Evolutionary conservation across 768 basidiomycete species (phyloP), one percentile per base, ranked within the genome.

Genomic region (Naganishia friedmannii): DNA sequence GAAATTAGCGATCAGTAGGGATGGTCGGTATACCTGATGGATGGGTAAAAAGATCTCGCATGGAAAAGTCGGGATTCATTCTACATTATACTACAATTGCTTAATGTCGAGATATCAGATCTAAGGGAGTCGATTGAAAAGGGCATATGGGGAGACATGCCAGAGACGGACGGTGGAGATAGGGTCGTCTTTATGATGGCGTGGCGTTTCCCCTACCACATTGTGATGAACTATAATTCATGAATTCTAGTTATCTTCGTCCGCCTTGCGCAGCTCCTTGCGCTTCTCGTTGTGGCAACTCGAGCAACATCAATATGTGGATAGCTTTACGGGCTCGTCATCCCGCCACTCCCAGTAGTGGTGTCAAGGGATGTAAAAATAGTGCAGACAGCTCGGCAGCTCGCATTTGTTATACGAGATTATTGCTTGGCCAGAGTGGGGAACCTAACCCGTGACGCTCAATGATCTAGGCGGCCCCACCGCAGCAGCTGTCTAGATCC

Each of bases 1-100:
- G 73, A 74, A 69, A 63, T 63, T 42, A 29, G 60, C n/a, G 39
- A 67, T 63, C 23, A 45, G 23, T 63, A 63, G 39, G 37, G 42
- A 6, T 42, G 15, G n/a, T 42, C 8, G 39, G 9, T 42, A 23
- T 39, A 26, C 15, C 12, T 23, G 9, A 15, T 13, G 7, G 57
- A 58, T 58, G n/a, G 4, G 48, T 21, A 51, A 51, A n/a, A 21
- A 51, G 23, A 51, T 51, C 48, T 51, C 48, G 48, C 48, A 51
- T 51, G 19, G 48, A 51, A 51, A n/a, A 21, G 23, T 7, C 48
- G 48, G 23, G 19, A 51, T 51, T 42, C 42, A 51, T 51, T 51
- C 23, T 51, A 51, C 48, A n/a, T 51, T 51, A 51, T 26, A 26
- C 23, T 26, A 51, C 48, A 51, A 3, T 51, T 51, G 48, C n/a